Evolutionary conservation across 2,329 filamentous ascomycete species (phyloP), one percentile per base, ranked within the genome.

Genomic region (Colletotrichum musicola): DNA sequence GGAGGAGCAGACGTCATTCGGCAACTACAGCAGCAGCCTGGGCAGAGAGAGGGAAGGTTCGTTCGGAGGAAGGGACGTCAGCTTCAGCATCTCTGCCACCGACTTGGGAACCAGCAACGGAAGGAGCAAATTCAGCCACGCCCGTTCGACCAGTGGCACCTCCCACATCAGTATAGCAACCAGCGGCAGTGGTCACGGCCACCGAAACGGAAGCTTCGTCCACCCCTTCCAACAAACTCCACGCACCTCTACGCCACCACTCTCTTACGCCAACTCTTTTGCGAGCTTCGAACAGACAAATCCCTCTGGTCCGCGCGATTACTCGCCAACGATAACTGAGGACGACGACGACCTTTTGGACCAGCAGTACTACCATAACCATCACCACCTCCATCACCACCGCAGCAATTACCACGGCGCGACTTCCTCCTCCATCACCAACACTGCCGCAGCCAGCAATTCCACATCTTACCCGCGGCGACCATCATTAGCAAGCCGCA

Each of bases 191-290:
- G 83, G 78, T 42, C 78, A 76, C 62, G 83, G 78, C 49, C 78
- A 76, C 62, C 82, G 85, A 65, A 81, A 80, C 65, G 82, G 82
- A 65, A 73, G 47, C 82, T 90, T 91, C 74, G 83, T 90, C 20
- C 89, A 91, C 74, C 89, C 89, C 27, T 90, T 90, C 72, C 88
- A 90, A 75, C 89, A 90, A 78, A 89, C 83, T 9, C 89, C 89
- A 38, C 84, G 87, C 47, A 87, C 87, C 1, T 86, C 87, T 53
- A 89, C 88, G 68, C 87, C 88, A 58, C 87, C 88, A 9, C 74
- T 89, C 69, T 85, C 86, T 25, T 89, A 89, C 75, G 84, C 86
- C 71, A 87, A 86, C 75, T 88, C 87, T 7, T 77, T 86, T 50
- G 81, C 84, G 16, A 87, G 85, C 2, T 80, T 88, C 60, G 85